Conservation (phyloP, 352 stramenopile genomes). For the Pythium rhizo-oryzae region DNA sequence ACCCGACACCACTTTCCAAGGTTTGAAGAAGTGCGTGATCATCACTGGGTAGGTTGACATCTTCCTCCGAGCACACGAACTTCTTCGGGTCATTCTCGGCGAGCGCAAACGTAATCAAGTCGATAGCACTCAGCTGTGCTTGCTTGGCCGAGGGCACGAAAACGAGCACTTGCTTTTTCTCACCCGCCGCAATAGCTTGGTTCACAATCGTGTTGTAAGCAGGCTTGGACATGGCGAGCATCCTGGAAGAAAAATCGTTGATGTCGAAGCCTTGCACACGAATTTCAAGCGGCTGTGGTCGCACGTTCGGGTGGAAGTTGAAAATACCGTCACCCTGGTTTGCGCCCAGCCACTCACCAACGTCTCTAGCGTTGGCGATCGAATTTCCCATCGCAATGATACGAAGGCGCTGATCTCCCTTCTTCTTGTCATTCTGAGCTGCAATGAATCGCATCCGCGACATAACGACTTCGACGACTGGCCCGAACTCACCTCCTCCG, state of each 20-base stretch:
- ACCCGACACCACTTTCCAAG: constrained; percentile 94
- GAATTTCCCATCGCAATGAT: constrained; percentile 97
- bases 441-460: constrained; percentile 98
- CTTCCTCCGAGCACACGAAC: constrained; percentile 50
- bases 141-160: constrained; percentile 99
- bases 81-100: constrained; percentile 81
- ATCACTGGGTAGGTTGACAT: constrained; percentile 56
- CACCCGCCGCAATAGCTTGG: constrained; percentile 47
- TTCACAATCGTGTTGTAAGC: constrained; percentile 95
- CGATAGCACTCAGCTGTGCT: constrained; percentile 98
- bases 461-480: constrained; percentile 97
- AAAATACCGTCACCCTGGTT: constrained; percentile 88
- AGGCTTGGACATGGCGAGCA: constrained; percentile 99
- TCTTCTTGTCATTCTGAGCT: constrained; percentile 84
- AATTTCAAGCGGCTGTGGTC: constrained; percentile 97
- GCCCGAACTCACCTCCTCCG: constrained; percentile 82
- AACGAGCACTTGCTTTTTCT: constrained; percentile 92
- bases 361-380: constrained; percentile 97
- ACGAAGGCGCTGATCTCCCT: constrained; percentile 61
- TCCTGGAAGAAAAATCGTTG: constrained; percentile 95
- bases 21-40: constrained; percentile 95
- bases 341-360: constrained; percentile 98
- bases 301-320: constrained; percentile 96
- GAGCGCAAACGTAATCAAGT: constrained; percentile 97
- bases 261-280: constrained; percentile 98